Conservation (phyloP, 2,329 filamentous ascomycete species). For the Exophiala sp. region DNA sequence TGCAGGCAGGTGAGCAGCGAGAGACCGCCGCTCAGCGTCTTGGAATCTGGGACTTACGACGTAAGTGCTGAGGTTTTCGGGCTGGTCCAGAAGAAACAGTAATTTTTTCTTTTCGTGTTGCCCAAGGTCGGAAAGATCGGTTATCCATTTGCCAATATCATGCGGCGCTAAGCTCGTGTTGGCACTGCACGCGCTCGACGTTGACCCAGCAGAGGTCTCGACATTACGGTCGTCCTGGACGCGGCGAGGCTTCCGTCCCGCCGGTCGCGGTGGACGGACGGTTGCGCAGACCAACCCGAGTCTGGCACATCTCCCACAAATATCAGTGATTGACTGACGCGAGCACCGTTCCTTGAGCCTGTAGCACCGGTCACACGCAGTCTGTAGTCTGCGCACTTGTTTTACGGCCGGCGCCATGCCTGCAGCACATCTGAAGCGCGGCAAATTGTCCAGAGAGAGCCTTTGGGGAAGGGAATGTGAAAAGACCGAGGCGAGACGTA, state of each 20-base stretch:
- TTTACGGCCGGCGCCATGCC: constrained; percentile 4
- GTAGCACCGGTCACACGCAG: constrained; percentile 16
- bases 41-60: constrained; percentile 13
- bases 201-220: not conserved
- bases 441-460: too few relatives aligned
- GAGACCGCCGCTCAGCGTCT: constrained; percentile 10
- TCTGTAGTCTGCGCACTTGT: constrained; percentile 1
- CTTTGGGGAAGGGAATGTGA: too few relatives aligned
- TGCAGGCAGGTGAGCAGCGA: constrained; percentile 6
- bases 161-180: not conserved
- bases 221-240: not conserved
- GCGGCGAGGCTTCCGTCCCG: constrained; percentile 6
- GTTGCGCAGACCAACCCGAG: constrained; percentile 7
- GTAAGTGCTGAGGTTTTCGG: constrained; percentile 4
- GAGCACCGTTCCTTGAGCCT: constrained; percentile 16
- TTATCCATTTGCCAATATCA: constrained; percentile 7
- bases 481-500: too few relatives aligned
- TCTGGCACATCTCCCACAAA: constrained; percentile 13
- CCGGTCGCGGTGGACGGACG: constrained; percentile 9
- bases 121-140: constrained; percentile 1
- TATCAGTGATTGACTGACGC: constrained; percentile 1
- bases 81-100: constrained; percentile 7
- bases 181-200: not conserved
- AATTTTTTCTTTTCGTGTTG: constrained; percentile 11
- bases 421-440: not conserved